A percentile compares a stretch with the other conserved stretches of the same genome.
These are phyloP conservation scores for Triticum timopheevii DNA, from an alignment of 176 grass and related monocot species.

Conservation along the genomic window DNA sequence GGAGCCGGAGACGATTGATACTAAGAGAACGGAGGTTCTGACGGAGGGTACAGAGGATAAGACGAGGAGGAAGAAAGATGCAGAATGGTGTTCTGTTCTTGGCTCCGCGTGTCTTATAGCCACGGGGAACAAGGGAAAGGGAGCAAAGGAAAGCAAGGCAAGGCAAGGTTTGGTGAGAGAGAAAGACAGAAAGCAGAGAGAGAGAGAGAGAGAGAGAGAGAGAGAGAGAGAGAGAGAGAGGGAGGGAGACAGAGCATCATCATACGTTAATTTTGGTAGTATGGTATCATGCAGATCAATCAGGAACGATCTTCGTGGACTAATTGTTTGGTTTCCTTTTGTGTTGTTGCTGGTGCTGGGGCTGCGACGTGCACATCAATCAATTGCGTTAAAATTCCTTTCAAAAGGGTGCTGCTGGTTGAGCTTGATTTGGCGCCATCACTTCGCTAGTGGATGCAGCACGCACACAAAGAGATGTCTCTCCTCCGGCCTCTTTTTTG, in stretches of 20 bases:
- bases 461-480: neutral
- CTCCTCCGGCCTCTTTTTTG: neutral
- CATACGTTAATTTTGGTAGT: neutral
- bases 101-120: constrained; percentile 17
- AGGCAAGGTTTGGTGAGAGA: constrained; percentile 49
- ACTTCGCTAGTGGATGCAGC: neutral
- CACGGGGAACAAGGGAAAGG: neutral
- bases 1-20: neutral
- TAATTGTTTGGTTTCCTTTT: neutral
- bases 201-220: neutral
- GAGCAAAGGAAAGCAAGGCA: neutral
- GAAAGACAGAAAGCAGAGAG: constrained; percentile 16
- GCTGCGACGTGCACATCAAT: neutral
- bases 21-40: neutral
- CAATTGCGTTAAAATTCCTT: neutral
- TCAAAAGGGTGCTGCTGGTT: neutral
- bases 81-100: constrained; percentile 1
- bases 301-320: neutral
- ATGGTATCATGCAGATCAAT: neutral
- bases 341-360: neutral
- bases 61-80: neutral
- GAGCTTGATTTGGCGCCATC: neutral
- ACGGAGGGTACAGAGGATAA: neutral
- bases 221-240: neutral
- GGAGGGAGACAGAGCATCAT: neutral